Percentiles rank a stretch among this genome's conserved stretches.
Conservation (phyloP, 371 early-diverging fungal species). For the Lichtheimia ramosa region DNA sequence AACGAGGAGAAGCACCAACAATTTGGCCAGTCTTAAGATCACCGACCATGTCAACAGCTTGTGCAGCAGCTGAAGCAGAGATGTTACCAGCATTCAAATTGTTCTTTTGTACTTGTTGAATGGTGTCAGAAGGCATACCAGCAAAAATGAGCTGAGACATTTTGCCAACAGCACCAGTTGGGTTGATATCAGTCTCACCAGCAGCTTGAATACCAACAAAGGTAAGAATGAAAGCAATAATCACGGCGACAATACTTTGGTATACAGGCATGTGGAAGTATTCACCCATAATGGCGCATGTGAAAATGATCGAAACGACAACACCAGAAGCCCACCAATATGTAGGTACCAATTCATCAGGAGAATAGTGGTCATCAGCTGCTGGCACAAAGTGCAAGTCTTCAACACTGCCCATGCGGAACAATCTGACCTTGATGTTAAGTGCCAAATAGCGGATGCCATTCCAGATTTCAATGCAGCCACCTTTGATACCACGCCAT, state of each 20-base stretch:
- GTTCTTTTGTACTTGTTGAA: conserved; percentile 45
- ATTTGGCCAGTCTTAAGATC: conserved; percentile 69
- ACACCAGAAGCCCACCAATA: conserved; percentile 65
- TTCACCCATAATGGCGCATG: conserved; percentile 59
- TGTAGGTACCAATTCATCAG: conserved; percentile 57
- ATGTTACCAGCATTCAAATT: conserved; percentile 67
- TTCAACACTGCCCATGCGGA: not conserved
- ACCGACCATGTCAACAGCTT: conserved; percentile 67
- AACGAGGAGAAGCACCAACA: conserved; percentile 59
- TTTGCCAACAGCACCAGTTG: conserved; percentile 62
- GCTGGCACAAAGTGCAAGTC: conserved; percentile 5
- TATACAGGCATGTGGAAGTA: conserved; percentile 61
- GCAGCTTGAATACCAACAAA: conserved; percentile 71
- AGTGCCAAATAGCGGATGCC: not conserved
- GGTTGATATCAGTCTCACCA: conserved; percentile 73
- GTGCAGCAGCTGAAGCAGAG: conserved; percentile 57
- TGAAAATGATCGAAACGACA: conserved; percentile 55
- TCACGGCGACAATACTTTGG: conserved; percentile 56
- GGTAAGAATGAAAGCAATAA: conserved; percentile 67
- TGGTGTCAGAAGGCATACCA: conserved; percentile 45
- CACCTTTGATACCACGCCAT: conserved; percentile 51
- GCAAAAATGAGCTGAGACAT: conserved; percentile 65
- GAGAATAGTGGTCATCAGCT: conserved; percentile 30
- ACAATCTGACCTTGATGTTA: not conserved
- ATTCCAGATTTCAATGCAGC: not conserved